These are phyloP conservation scores for Pestalotiopsis sp. DNA, from an alignment of 2,329 filamentous ascomycete genomes.

Conservation along the genomic window DNA sequence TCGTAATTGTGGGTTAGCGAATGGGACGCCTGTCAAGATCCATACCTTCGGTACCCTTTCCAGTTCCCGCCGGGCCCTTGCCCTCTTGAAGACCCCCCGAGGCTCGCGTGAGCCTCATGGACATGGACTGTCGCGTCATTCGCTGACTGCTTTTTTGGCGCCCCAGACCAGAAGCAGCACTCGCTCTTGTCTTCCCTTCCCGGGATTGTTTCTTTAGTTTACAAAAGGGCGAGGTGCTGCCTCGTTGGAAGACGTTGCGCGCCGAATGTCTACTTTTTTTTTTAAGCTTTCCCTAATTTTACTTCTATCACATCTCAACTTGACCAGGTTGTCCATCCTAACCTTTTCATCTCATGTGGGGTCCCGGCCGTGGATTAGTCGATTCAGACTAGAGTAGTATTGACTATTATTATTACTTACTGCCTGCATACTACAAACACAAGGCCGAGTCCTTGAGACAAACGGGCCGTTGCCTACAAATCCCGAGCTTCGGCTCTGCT, in stretches of 20 bases:
- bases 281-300: constrained; percentile 4
- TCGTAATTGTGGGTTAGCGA: neutral
- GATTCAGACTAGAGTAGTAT: neutral
- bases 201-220: neutral
- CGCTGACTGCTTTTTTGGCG: neutral
- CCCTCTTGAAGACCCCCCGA: neutral
- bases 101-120: neutral
- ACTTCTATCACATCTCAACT: constrained; percentile 6
- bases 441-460: neutral
- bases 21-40: constrained; percentile 1
- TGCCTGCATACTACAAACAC: constrained; percentile 1
- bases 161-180: neutral
- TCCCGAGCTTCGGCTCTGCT: neutral
- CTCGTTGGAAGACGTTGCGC: neutral
- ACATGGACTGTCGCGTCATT: neutral
- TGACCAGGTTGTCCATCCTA: neutral
- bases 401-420: neutral
- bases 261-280: too few species aligned
- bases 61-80: neutral
- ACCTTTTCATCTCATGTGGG: neutral
- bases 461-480: constrained; percentile 2
- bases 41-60: constrained; percentile 1
- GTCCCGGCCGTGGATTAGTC: constrained; percentile 3
- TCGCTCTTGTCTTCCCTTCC: neutral
- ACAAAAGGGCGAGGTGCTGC: constrained; percentile 5